Percentiles rank a stretch among this genome's conserved stretches.
phyloP scores from a whole-genome alignment of 2,329 filamentous ascomycete genomes.

The Berkeleyomyces basicola region DNA sequence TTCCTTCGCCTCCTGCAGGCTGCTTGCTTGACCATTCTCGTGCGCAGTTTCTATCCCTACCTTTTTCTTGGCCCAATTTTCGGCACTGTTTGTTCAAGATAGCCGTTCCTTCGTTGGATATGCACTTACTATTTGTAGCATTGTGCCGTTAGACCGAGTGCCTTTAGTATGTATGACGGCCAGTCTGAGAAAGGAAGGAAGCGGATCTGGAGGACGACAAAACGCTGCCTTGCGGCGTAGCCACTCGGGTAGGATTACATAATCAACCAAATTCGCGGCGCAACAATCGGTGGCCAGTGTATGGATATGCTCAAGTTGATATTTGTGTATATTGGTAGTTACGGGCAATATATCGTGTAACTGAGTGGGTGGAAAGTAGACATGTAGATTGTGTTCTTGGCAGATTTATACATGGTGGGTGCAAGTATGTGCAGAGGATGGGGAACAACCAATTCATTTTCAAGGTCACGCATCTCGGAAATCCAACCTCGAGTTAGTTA shows the following conservation, averaged over 20 bases:
- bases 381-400: too few relatives aligned
- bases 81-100: constrained; percentile 1
- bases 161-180: not conserved
- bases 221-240: not conserved
- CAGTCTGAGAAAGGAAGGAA: not conserved
- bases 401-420: too few relatives aligned
- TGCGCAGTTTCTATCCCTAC: not conserved
- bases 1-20: not conserved
- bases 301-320: too few relatives aligned
- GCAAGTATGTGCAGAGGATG: too few relatives aligned
- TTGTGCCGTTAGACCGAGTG: constrained; percentile 6
- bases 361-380: too few relatives aligned
- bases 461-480: too few relatives aligned
- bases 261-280: not conserved
- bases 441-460: too few relatives aligned
- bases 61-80: constrained; percentile 1
- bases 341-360: too few relatives aligned
- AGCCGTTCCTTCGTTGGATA: not conserved
- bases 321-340: too few relatives aligned
- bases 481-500: too few relatives aligned
- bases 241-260: not conserved
- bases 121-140: not conserved
- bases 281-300: too few relatives aligned
- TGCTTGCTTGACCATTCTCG: not conserved
- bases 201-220: not conserved